Percentiles rank a stretch among this genome's conserved stretches.
phyloP scores from a whole-genome alignment of 2,329 filamentous ascomycete species.

The Ophiocordyceps camponoti-saundersi region DNA sequence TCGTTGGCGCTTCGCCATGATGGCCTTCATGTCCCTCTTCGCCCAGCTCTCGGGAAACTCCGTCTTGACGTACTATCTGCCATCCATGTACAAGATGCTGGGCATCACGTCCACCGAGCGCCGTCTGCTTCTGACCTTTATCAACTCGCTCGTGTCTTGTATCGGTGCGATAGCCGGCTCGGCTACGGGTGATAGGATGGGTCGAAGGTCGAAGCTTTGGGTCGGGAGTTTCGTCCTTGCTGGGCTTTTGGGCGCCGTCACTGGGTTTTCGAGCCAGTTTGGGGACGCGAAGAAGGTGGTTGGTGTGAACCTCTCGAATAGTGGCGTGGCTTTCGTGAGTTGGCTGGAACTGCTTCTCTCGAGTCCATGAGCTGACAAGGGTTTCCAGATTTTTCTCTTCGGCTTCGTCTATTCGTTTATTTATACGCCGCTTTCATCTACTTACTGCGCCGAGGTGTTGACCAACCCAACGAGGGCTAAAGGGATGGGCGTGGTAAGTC shows the following conservation, averaged over 20 bases:
- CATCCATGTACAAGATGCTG: constrained; percentile 30
- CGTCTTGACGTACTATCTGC: constrained; percentile 35
- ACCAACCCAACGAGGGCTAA: constrained; percentile 16
- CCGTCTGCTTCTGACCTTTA: constrained; percentile 26
- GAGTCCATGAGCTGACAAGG: neutral
- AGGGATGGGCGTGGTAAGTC: constrained; percentile 15
- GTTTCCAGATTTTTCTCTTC: constrained; percentile 28
- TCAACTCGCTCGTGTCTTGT: constrained; percentile 18
- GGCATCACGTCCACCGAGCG: constrained; percentile 35
- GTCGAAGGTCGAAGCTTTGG: constrained; percentile 27
- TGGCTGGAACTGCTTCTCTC: constrained; percentile 1
- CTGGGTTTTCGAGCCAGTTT: constrained; percentile 25
- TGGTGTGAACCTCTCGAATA: constrained; percentile 18
- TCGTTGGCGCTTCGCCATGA: constrained; percentile 32
- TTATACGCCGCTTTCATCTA: constrained; percentile 27
- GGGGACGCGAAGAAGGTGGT: constrained; percentile 12
- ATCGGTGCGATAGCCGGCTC: constrained; percentile 19
- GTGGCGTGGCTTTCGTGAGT: constrained; percentile 27
- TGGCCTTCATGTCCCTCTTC: constrained; percentile 33
- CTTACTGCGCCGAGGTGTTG: constrained; percentile 18
- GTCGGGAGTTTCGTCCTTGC: constrained; percentile 28
- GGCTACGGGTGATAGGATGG: constrained; percentile 13
- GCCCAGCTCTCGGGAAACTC: constrained; percentile 36
- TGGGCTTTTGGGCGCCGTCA: constrained; percentile 28
- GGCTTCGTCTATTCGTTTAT: constrained; percentile 33